These are phyloP conservation scores for Eucommia ulmoides DNA, from an alignment of 257 asterid genomes.

Conservation along the genomic window DNA sequence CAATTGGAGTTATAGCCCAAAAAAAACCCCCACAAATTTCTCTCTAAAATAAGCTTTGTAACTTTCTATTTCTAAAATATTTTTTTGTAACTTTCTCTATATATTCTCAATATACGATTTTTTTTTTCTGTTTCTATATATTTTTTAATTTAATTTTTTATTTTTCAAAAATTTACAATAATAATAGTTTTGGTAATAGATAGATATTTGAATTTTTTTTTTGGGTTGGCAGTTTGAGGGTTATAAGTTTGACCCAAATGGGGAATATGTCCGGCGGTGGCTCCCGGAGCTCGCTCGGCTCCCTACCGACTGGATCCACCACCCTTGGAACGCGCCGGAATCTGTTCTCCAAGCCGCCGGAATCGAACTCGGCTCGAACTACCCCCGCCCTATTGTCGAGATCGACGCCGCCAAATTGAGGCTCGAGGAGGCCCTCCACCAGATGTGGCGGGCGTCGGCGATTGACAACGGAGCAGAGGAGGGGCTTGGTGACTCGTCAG, in stretches of 20 bases:
- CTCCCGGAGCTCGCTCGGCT: slow-evolving; percentile 83
- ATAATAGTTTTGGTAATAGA: no score
- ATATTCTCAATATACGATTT: no score
- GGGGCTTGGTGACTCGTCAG: slow-evolving; percentile 91
- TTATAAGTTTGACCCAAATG: slow-evolving; percentile 75
- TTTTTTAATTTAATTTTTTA: no score
- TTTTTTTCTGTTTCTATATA: no score
- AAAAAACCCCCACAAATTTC: no score
- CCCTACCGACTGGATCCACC: slow-evolving; percentile 96
- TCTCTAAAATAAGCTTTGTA: no score
- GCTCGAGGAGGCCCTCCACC: slow-evolving; percentile 59
- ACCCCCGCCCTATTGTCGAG: slow-evolving; percentile 67
- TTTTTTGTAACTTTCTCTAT: no score
- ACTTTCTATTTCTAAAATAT: no score
- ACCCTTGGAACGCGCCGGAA: slow-evolving; percentile 87
- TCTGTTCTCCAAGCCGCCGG: slow-evolving; percentile 90
- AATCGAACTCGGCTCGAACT: slow-evolving; percentile 84
- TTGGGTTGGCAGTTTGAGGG: slow-evolving; percentile 96
- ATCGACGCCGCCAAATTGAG: slow-evolving; percentile 63
- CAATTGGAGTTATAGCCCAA: no score
- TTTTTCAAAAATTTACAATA: no score
- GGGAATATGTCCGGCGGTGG: slow-evolving; percentile 95
- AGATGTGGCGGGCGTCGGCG: slow-evolving; percentile 76
- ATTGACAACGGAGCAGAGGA: slow-evolving; percentile 70
- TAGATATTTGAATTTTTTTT: no score